Evolutionary conservation across 2,329 filamentous ascomycete genomes (phyloP), one percentile per base, ranked within the genome.

Genomic region (Purpureocillium takamizusanense): DNA sequence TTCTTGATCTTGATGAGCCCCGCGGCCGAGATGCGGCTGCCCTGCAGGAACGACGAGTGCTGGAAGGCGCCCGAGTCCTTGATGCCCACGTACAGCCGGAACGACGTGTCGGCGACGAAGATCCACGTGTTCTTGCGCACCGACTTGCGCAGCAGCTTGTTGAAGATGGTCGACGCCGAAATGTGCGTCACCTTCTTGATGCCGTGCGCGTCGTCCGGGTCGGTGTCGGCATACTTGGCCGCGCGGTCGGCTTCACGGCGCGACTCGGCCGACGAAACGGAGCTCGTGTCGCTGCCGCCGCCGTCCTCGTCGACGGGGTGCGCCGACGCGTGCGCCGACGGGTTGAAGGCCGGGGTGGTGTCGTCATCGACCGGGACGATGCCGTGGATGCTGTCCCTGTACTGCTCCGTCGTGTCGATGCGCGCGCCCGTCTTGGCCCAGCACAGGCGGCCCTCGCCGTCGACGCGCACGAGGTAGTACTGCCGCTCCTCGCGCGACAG

Each of bases 51-150:
- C 0, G 86, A 92, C 11, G 83, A 89, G 60, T 95, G 89, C 52
- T 95, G 89, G 52, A 95, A 95, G 4, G 84, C 79, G 10, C 89
- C 89, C 4, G 80, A 83, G 56, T 85, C 78, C 54, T 95, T 95
- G 65, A 95, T 92, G 35, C 88, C 88, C 27, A 95, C 78, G 56
- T 94, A 95, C 0, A 95, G 68, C 1, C 85, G 78, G 57, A 89
- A 92, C 1, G 76, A 82, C 1, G 86, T 90, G 60, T 95, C 88
- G 17, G 84, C 83, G 7, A 89, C 88, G 51, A 94, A 95, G 46
- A 95, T 94, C 89, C 89, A 95, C 4, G 85, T 92, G 52, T 90
- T 89, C 45, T 87, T 87, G 58, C 81, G 84, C 30, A 88, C 83
- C 0, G 83, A 81, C 46, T 86, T 83, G 43, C 85, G 77, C 13